Conservation (phyloP, 2,329 filamentous ascomycete genomes). For the Microascus cirrosus region DNA sequence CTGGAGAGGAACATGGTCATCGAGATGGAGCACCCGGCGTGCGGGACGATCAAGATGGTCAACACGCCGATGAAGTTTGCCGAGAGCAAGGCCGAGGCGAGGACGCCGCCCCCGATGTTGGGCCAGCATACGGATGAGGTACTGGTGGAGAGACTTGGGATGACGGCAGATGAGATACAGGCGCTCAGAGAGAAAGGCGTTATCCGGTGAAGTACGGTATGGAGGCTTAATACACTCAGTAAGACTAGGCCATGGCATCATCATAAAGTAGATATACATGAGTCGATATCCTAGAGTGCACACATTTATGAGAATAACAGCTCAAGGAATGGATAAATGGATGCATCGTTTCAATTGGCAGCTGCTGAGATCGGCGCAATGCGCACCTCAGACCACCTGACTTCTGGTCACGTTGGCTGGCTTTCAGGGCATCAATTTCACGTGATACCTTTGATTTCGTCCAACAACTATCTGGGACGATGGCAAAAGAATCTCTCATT, state of each 20-base stretch:
- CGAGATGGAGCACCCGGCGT: constrained; percentile 71
- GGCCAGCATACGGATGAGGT: constrained; percentile 82
- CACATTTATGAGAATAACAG: too few relatives aligned
- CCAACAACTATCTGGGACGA: not conserved
- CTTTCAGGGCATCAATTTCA: not conserved
- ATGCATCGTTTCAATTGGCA: not conserved
- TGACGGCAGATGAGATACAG: constrained; percentile 47
- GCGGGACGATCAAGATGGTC: constrained; percentile 79
- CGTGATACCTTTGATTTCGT: not conserved
- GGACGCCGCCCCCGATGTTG: constrained; percentile 70
- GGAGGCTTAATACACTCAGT: not conserved
- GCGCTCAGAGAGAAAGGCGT: constrained; percentile 55
- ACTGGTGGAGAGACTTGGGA: constrained; percentile 49
- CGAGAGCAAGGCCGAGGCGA: constrained; percentile 63
- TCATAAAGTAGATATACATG: too few relatives aligned
- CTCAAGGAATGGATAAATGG: too few relatives aligned
- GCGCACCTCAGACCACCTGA: not conserved
- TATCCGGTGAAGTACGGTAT: constrained; percentile 30
- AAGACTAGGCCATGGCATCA: not conserved
- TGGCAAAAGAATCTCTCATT: not conserved
- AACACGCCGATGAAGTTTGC: constrained; percentile 95
- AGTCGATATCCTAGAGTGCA: too few relatives aligned
- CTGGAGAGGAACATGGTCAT: constrained; percentile 80
- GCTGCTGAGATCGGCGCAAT: not conserved
- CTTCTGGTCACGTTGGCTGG: not conserved